Conservation (phyloP, 2,329 filamentous ascomycete genomes). For the Myriosclerotinia scirpicola region DNA sequence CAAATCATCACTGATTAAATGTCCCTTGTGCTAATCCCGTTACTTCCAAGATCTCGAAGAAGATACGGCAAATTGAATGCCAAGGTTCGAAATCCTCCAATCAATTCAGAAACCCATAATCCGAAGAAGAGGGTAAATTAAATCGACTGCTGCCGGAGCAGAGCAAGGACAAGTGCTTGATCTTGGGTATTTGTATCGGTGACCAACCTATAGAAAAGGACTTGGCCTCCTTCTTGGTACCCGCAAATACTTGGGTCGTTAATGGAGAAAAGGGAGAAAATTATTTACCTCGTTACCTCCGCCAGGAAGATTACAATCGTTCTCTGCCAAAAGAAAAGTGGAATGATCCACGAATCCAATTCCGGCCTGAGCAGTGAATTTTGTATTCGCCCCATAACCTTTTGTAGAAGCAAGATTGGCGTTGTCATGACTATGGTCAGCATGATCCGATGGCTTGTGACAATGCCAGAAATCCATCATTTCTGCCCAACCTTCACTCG, state of each 20-base stretch:
- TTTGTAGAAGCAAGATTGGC: conserved; percentile 53
- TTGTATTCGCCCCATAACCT: conserved; percentile 81
- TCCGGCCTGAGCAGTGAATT: conserved; percentile 63
- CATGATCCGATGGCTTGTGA: conserved; percentile 77
- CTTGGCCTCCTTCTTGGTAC: conserved; percentile 65
- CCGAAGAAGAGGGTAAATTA: conserved; percentile 43
- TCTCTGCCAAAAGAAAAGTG: conserved; percentile 68
- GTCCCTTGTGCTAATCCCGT: conserved; percentile 54
- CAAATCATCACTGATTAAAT: conserved; percentile 32
- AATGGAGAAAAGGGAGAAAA: not conserved
- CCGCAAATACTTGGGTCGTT: conserved; percentile 35
- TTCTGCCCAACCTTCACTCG: conserved; percentile 97
- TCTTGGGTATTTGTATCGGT: conserved; percentile 72
- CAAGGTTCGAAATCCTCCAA: conserved; percentile 43
- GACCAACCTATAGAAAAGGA: conserved; percentile 54
- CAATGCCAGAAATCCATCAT: conserved; percentile 99
- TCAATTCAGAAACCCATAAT: conserved; percentile 46
- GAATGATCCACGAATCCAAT: conserved; percentile 79
- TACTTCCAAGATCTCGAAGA: conserved; percentile 50
- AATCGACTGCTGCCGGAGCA: conserved; percentile 37
- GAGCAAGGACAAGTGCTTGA: conserved; percentile 41
- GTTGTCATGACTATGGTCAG: conserved; percentile 40
- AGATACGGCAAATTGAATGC: conserved; percentile 45
- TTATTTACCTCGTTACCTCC: conserved; percentile 12
- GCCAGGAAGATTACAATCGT: conserved; percentile 55